Evolutionary conservation across 805 yeast genomes (phyloP), one percentile per base, ranked within the genome.

Genomic region (Monosporozyma solicola): DNA sequence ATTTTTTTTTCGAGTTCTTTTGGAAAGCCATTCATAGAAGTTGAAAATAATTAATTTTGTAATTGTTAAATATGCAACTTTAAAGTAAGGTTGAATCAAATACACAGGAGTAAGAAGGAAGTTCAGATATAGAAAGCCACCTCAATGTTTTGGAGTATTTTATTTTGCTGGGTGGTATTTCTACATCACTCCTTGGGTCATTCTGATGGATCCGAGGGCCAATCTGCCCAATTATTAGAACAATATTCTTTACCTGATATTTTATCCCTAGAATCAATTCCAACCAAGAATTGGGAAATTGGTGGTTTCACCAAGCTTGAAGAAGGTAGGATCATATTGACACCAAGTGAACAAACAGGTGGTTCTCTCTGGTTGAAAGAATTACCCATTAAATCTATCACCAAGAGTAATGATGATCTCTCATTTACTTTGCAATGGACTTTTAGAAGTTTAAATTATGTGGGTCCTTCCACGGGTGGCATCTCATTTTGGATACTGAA

Each of bases 351-450:
- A 15, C 56, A 57, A 3, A 57, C 74, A 5, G 54, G 57, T 3
- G 85, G 85, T 13, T 65, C 79, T 0, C 48, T 82, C 2, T 78
- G 83, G 82, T 61, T 69, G n/a, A 45, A 29, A n/a, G 48, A 29
- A 5, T 16, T 45, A 67, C 41, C 63, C 44, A 47, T 61, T 59
- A 9, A 61, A 63, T 50, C 71, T 16, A 45, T 29, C 2, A 29
- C 48, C n/a, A 31, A 45, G 11, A 16, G 25, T 7, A 13, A 7
- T n/a, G 32, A 25, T n/a, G 37, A 45, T 45, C 66, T 70, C 57
- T 70, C 72, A 54, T 81, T 82, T 76, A 78, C 91, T 0, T 58
- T 81, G 9, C 90, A 85, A 58, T 62, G 79, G 47, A 78, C 84
- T 2, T 76, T 85, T 58, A 76, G 94, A 66, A 79, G 87, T 48